Percentiles rank a stretch among this genome's conserved stretches.
phyloP scores from a whole-genome alignment of 495 filamentous ascomycete genomes.

The Ramalina intermedia region DNA sequence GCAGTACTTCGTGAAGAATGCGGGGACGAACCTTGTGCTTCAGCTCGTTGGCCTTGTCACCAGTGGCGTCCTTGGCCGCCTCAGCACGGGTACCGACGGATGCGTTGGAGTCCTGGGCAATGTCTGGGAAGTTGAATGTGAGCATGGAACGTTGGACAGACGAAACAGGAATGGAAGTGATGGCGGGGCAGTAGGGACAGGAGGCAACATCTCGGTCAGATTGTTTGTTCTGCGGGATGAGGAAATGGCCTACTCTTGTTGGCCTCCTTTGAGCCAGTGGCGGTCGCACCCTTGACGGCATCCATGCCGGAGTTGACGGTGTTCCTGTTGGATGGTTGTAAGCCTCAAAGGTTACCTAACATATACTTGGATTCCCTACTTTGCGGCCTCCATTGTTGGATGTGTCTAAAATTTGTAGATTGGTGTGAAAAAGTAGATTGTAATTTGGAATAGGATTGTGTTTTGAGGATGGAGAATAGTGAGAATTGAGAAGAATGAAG shows the following conservation, averaged over 20 bases:
- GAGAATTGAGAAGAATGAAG: neutral
- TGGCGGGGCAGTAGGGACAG: neutral
- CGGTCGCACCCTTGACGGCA: constrained; percentile 32
- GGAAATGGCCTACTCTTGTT: constrained; percentile 32
- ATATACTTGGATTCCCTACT: constrained; percentile 3
- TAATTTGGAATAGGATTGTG: neutral
- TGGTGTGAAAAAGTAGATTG: neutral
- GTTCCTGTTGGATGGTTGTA: constrained; percentile 19
- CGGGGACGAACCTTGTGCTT: constrained; percentile 24
- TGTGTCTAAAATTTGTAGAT: neutral
- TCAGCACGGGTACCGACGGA: constrained; percentile 33
- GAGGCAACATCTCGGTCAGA: neutral
- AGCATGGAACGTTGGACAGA: neutral
- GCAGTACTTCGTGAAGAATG: too few relatives aligned
- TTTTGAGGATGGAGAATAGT: neutral
- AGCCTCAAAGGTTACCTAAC: neutral
- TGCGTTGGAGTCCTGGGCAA: constrained; percentile 44
- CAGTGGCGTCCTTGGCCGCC: constrained; percentile 39
- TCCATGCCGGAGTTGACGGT: constrained; percentile 46
- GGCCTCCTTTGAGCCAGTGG: constrained; percentile 44
- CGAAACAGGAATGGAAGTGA: neutral
- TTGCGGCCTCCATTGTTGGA: constrained; percentile 6
- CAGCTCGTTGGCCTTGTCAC: constrained; percentile 39
- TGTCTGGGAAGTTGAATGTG: constrained; percentile 7
- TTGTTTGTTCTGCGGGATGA: neutral